Base-by-base conservation (phyloP, 768 basidiomycete species). In the Amanita exitialis region DNA sequence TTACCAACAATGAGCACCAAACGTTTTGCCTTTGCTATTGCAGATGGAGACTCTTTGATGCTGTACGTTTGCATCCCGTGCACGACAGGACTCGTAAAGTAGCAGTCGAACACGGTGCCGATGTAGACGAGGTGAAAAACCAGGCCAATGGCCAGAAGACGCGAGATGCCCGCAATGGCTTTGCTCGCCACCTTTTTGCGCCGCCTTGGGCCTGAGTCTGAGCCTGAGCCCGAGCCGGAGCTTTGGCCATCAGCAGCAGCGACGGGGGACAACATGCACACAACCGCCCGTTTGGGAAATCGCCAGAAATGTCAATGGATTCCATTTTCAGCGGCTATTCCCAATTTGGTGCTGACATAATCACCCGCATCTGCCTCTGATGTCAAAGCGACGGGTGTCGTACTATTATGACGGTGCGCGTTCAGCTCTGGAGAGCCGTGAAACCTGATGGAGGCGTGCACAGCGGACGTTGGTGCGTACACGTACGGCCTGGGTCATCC, bases 401-500 rank as follows among this genome's bases (percentile, higher is more conserved):
- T 90, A 91, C 60, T 90, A 82, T 64, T 89, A 87, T 56, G 88
- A 90, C 56, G 64, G 86, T 86, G 56, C 43, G 78, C 59, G n/a
- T 41, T 44, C 3, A 1, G 13, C 32, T 48, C 1, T 42, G 21
- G 35, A 13, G 36, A 0, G 30, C n/a, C 12, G 35, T 52, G 20
- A 21, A 36, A 10, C 44, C 30, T 48, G 23, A 52, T 28, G 15
- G 28, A 25, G 20, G 44, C 4, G 10, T 47, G 18, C 15, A 10
- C 53, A 90, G 87, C 72, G 47, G 86, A 90, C 56, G 77, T 88
- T 25, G 77, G 77, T 6, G 73, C 77, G 18, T 78, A 86, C 62
- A 86, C 87, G 1, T 95, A 91, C 62, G 91, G 90, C 34, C 71
- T 86, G 47, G 86, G 86, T 2, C 94, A 96, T 58, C 87, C 87